These are phyloP conservation scores for Echites panduratus DNA, from an alignment of 257 asterid genomes.

Conservation along the genomic window DNA sequence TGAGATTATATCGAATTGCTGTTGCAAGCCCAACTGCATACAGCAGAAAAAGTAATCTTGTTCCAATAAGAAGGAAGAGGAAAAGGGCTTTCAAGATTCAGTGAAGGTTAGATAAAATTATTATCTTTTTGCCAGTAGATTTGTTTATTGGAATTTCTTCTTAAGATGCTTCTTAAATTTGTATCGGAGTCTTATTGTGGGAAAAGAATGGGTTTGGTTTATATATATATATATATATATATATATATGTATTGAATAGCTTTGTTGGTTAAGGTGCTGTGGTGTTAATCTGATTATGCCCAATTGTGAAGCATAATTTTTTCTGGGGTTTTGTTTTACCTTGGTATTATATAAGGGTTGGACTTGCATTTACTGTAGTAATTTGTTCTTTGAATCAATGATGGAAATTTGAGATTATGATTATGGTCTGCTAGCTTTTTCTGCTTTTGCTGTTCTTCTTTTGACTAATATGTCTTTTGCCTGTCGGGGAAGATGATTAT, in stretches of 20 bases:
- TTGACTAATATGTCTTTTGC: constrained; percentile 10
- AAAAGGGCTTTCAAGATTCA: constrained; percentile 15
- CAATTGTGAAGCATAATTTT: constrained; percentile 4
- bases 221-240: too few relatives aligned
- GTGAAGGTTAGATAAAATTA: constrained; percentile 10
- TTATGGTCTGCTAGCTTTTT: constrained; percentile 1
- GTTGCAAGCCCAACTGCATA: constrained; percentile 2
- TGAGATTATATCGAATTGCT: not conserved
- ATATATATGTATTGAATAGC: not conserved
- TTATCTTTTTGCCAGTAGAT: not conserved
- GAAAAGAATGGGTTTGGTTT: not conserved
- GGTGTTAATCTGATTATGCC: constrained; percentile 20
- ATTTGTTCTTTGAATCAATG: constrained; percentile 9
- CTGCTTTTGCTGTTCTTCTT: constrained; percentile 12
- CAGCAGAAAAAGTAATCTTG: not conserved
- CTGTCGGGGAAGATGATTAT: constrained; percentile 13
- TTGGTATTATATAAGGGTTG: constrained; percentile 1
- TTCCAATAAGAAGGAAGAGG: constrained; percentile 3
- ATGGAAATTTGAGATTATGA: constrained; percentile 8
- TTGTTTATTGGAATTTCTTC: not conserved
- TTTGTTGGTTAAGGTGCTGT: constrained; percentile 4
- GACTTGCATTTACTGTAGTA: not conserved
- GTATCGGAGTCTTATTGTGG: not conserved
- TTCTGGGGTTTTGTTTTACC: not conserved
- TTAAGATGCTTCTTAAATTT: not conserved